Evolutionary conservation across 805 yeast genomes (phyloP).

Genomic region (Barnettozyma salicaria): DNA sequence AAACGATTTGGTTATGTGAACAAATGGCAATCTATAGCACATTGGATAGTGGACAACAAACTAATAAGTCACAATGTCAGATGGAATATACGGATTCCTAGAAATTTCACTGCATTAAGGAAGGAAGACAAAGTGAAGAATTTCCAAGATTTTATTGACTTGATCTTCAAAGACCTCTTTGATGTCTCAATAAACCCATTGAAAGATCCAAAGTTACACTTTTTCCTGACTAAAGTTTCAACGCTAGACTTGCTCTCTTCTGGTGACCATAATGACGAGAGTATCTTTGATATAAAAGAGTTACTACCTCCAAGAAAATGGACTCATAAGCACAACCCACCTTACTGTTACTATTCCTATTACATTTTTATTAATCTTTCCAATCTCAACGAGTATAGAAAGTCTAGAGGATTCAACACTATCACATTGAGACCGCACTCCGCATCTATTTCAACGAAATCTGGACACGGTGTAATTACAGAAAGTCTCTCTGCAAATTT

Average conservation of each 20-base stretch:
- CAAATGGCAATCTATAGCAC: slow-evolving; percentile 29
- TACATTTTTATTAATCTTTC: slow-evolving; percentile 26
- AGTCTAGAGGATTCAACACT: slow-evolving; percentile 13
- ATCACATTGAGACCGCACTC: slow-evolving; percentile 22
- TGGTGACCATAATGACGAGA: slow-evolving; percentile 19
- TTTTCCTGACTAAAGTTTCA: slow-evolving; percentile 29
- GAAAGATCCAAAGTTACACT: slow-evolving; percentile 26
- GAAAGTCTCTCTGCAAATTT: slow-evolving; percentile 22
- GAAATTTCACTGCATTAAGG: slow-evolving; percentile 27
- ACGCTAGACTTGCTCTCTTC: slow-evolving; percentile 29
- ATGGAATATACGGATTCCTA: slow-evolving; percentile 33
- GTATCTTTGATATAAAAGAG: slow-evolving; percentile 17
- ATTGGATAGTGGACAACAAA: slow-evolving; percentile 33
- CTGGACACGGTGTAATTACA: slow-evolving; percentile 25
- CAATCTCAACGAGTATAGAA: slow-evolving; percentile 21
- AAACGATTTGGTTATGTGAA: slow-evolving; percentile 7
- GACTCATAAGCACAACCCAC: slow-evolving; percentile 32
- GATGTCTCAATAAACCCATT: slow-evolving; percentile 23
- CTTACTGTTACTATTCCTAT: slow-evolving; percentile 34
- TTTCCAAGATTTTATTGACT: slow-evolving; percentile 30
- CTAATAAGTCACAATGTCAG: slow-evolving; percentile 35
- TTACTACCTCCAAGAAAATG: slow-evolving; percentile 28
- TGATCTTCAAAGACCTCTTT: slow-evolving; percentile 31
- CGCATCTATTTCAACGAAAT: slow-evolving; percentile 19
- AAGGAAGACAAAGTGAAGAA: slow-evolving; percentile 15